Conservation (phyloP, 2,329 filamentous ascomycete genomes). For the Ceratocystis lukuohia region DNA sequence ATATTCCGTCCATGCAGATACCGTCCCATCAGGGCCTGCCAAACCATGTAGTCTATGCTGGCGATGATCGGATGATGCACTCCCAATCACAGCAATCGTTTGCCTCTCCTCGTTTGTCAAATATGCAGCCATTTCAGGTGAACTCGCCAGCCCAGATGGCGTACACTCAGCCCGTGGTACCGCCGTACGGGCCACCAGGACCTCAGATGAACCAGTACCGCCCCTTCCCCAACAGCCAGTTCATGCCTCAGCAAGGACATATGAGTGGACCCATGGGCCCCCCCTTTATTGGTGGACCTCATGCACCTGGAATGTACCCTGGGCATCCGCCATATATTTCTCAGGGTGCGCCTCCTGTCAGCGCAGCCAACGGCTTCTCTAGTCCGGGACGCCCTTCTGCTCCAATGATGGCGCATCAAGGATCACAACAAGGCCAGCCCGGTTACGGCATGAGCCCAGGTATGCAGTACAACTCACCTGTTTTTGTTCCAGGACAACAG, state of each 20-base stretch:
- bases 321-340: conserved; percentile 51
- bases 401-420: conserved; percentile 88
- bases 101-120: conserved; percentile 66
- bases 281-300: conserved; percentile 59
- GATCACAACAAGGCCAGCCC: conserved; percentile 78
- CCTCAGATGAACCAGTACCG: conserved; percentile 59
- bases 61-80: conserved; percentile 77
- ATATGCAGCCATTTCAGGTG: conserved; percentile 54
- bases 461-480: conserved; percentile 61
- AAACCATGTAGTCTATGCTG: conserved; percentile 49
- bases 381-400: conserved; percentile 69
- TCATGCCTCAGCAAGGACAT: conserved; percentile 56
- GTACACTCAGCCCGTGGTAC: conserved; percentile 60
- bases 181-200: conserved; percentile 54
- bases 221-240: conserved; percentile 54
- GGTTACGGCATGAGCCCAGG: conserved; percentile 64
- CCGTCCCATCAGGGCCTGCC: conserved; percentile 56
- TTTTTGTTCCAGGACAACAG: conserved; percentile 53
- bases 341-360: conserved; percentile 40
- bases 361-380: conserved; percentile 61
- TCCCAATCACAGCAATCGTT: conserved; percentile 73
- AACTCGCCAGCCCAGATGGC: conserved; percentile 55
- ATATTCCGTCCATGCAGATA: conserved; percentile 66
- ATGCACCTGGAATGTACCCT: conserved; percentile 58
- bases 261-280: conserved; percentile 79